Conservation (phyloP, 768 basidiomycete genomes). For the Leccinum broughii region DNA sequence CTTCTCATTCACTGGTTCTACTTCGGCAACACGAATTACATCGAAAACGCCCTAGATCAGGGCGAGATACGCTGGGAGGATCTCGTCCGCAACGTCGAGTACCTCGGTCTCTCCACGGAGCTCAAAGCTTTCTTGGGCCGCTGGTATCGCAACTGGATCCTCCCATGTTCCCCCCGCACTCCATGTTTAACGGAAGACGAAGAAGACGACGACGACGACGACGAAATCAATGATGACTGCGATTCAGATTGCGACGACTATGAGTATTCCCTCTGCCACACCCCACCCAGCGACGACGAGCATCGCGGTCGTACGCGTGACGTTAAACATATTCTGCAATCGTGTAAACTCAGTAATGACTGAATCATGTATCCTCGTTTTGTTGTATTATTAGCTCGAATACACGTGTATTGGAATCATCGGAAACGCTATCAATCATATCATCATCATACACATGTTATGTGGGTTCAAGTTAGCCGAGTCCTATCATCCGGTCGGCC, state of each 20-base stretch:
- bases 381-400: no score
- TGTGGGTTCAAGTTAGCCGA: neutral
- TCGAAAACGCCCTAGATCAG: constrained; percentile 66
- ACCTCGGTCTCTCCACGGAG: constrained; percentile 72
- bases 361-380: no score
- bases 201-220: constrained; percentile 25
- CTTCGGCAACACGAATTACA: constrained; percentile 65
- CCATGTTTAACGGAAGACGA: constrained; percentile 31
- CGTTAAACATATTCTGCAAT: neutral
- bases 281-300: constrained; percentile 41
- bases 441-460: neutral
- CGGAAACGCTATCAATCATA: no score
- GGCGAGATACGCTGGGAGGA: constrained; percentile 81
- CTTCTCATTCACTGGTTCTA: constrained; percentile 80
- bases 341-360: no score
- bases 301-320: neutral
- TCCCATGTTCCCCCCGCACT: constrained; percentile 35
- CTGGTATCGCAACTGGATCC: constrained; percentile 72
- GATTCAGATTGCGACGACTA: constrained; percentile 29
- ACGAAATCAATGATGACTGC: constrained; percentile 29
- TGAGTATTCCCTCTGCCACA: constrained; percentile 26
- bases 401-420: no score
- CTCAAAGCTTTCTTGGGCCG: constrained; percentile 75
- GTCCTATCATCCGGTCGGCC: neutral
- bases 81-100: constrained; percentile 86